These are phyloP conservation scores for Cutaneotrichosporon spelunceum DNA, from an alignment of 1,284 basidiomycete species.

Conservation along the genomic window DNA sequence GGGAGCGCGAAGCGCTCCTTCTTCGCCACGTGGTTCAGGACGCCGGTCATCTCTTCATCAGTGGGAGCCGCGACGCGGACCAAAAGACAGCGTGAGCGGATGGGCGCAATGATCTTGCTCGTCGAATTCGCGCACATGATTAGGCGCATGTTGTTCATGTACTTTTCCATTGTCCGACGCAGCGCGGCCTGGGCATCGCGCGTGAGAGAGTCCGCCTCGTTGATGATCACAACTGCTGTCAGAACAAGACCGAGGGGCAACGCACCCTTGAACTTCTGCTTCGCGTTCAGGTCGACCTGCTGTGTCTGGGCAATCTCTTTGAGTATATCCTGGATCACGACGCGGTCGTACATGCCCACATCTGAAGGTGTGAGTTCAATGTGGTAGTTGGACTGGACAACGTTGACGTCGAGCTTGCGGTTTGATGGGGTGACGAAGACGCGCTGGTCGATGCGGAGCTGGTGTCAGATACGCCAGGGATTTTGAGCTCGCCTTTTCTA, in stretches of 20 bases:
- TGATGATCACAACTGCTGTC: conserved; percentile 83
- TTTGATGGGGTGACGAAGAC: conserved; percentile 93
- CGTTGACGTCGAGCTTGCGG: conserved; percentile 92
- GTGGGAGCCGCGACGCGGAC: conserved; percentile 88
- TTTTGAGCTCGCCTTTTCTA: conserved; percentile 69
- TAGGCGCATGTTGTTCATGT: conserved; percentile 95
- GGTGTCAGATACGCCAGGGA: conserved; percentile 11
- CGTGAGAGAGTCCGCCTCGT: conserved; percentile 91
- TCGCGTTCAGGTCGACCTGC: conserved; percentile 92
- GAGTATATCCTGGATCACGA: conserved; percentile 93
- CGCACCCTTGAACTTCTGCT: conserved; percentile 92
- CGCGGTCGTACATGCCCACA: conserved; percentile 91
- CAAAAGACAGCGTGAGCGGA: conserved; percentile 89
- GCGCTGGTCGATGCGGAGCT: conserved; percentile 98
- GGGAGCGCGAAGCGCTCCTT: conserved; percentile 79
- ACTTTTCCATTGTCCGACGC: conserved; percentile 98
- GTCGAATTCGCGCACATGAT: conserved; percentile 98
- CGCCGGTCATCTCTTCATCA: conserved; percentile 74
- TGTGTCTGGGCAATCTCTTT: conserved; percentile 99
- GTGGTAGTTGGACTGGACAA: conserved; percentile 96
- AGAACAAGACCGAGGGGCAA: background rate
- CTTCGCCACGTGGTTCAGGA: conserved; percentile 76
- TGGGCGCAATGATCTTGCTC: conserved; percentile 93
- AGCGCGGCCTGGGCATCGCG: conserved; percentile 96
- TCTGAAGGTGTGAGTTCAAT: conserved; percentile 99